Conservation (phyloP, 2,329 filamentous ascomycete species). For the Colletotrichum tanaceti region DNA sequence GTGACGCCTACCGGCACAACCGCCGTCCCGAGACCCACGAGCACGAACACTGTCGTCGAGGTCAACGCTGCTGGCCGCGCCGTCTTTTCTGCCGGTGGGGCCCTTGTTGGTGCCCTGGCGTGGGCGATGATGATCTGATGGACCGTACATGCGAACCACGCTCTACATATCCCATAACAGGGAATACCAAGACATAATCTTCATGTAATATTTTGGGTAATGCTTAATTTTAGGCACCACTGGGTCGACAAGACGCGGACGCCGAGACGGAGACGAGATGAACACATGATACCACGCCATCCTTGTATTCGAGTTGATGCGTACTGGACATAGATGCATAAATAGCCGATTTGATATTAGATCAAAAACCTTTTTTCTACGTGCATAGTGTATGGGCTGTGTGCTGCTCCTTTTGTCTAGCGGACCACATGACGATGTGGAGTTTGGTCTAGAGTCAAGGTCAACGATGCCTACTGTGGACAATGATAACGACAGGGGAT, state of each 20-base stretch:
- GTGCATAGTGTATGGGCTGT: too few species aligned
- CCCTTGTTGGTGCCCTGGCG: constrained; percentile 13
- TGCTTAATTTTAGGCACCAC: constrained; percentile 21
- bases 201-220: constrained; percentile 31
- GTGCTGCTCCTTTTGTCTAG: too few species aligned
- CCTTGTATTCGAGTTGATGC: constrained; percentile 15
- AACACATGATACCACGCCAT: constrained; percentile 34
- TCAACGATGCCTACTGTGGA: too few species aligned
- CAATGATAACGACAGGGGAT: too few species aligned
- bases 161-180: background rate
- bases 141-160: background rate
- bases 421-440: too few species aligned
- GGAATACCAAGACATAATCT: background rate
- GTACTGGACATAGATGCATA: constrained; percentile 23
- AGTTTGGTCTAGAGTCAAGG: too few species aligned
- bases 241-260: background rate
- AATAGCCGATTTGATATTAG: background rate
- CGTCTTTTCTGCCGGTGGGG: constrained; percentile 23
- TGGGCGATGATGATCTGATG: constrained; percentile 24
- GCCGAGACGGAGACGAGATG: constrained; percentile 7
- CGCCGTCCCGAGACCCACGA: constrained; percentile 9
- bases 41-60: constrained; percentile 23
- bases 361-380: background rate
- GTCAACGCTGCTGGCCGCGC: constrained; percentile 30
- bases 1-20: constrained; percentile 12